phyloP scores from a whole-genome alignment of 495 filamentous ascomycete genomes.

The Penicillium manginii region DNA sequence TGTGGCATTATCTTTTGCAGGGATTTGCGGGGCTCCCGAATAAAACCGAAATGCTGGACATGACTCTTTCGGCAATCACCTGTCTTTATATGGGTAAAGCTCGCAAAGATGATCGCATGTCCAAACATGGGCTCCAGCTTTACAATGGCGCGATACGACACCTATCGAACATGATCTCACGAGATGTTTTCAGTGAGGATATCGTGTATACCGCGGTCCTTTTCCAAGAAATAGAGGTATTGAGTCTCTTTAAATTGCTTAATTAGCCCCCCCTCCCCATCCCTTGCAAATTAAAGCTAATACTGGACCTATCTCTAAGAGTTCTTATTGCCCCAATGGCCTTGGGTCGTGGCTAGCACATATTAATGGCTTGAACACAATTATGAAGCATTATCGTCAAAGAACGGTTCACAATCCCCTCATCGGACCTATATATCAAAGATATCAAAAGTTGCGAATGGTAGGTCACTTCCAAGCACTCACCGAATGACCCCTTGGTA shows the following conservation, averaged over 20 bases:
- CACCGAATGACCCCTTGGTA: too few relatives aligned
- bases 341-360: slow-evolving; percentile 10
- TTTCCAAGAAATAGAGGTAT: slow-evolving; percentile 15
- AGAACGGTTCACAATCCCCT: neutral
- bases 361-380: slow-evolving; percentile 9
- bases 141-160: slow-evolving; percentile 8
- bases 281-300: neutral
- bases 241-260: neutral
- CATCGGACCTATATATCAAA: slow-evolving; percentile 2
- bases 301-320: neutral
- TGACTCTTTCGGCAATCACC: slow-evolving; percentile 5
- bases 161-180: slow-evolving; percentile 1
- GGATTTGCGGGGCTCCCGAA: slow-evolving; percentile 1
- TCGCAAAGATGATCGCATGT: slow-evolving; percentile 8
- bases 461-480: neutral
- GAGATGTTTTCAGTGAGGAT: slow-evolving; percentile 8
- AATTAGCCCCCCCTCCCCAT: neutral
- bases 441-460: slow-evolving; percentile 2
- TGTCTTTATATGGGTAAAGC: slow-evolving; percentile 13
- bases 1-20: slow-evolving; percentile 9
- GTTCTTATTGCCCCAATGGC: slow-evolving; percentile 5
- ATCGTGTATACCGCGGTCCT: slow-evolving; percentile 13
- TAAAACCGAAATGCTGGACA: slow-evolving; percentile 10
- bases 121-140: slow-evolving; percentile 10
- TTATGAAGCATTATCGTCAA: neutral